Conservation (phyloP, 2,329 filamentous ascomycete genomes). For the Didymella keratinophila region DNA sequence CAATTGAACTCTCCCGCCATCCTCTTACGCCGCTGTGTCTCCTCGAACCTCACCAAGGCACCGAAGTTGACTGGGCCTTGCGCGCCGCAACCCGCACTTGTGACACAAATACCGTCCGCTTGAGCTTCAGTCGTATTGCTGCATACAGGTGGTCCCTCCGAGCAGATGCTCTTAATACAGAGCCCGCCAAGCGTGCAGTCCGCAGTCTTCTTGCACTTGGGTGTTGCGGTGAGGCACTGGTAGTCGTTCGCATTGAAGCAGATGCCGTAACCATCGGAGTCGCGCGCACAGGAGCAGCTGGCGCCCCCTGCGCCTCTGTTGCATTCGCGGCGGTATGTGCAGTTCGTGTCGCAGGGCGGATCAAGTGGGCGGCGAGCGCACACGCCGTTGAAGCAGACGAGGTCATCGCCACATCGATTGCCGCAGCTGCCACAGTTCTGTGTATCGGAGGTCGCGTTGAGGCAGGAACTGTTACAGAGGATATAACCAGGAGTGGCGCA, state of each 20-base stretch:
- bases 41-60: constrained; percentile 23
- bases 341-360: constrained; percentile 41
- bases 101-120: constrained; percentile 30
- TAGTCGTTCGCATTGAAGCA: constrained; percentile 40
- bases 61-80: constrained; percentile 24
- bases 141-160: constrained; percentile 17
- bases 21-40: constrained; percentile 24
- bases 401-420: constrained; percentile 33
- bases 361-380: constrained; percentile 32
- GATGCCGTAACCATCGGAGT: constrained; percentile 33
- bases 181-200: constrained; percentile 29
- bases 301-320: constrained; percentile 21
- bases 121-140: constrained; percentile 12
- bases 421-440: constrained; percentile 41
- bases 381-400: constrained; percentile 45
- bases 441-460: constrained; percentile 30
- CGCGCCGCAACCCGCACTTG: constrained; percentile 30
- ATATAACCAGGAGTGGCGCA: constrained; percentile 15
- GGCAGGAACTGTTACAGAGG: constrained; percentile 32
- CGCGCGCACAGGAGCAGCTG: constrained; percentile 41
- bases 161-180: constrained; percentile 31
- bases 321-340: constrained; percentile 38
- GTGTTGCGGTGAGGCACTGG: constrained; percentile 20
- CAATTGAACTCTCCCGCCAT: constrained; percentile 6
- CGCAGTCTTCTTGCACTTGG: neutral